Evolutionary conservation across 257 asterid genomes (phyloP).

Genomic region (Schizonepeta tenuifolia): DNA sequence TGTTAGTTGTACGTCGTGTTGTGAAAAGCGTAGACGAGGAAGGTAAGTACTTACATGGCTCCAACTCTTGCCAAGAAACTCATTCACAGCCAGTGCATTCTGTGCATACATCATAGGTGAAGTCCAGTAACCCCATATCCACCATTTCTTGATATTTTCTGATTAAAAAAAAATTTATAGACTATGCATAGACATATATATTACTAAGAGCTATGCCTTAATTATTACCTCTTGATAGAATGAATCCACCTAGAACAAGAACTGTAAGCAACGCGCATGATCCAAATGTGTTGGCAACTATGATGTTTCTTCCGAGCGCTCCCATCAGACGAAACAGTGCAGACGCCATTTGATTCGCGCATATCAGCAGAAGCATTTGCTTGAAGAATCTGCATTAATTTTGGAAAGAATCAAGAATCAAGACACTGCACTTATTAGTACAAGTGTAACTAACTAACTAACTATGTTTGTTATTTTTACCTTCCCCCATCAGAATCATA

Average conservation of each 20-base stretch:
- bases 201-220: background rate
- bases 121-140: constrained; percentile 83
- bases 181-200: background rate
- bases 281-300: constrained; percentile 71
- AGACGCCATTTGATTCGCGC: constrained; percentile 58
- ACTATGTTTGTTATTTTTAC: constrained; percentile 32
- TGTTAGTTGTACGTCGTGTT: constrained; percentile 7
- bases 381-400: constrained; percentile 56
- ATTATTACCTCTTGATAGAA: constrained; percentile 65
- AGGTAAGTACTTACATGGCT: constrained; percentile 57
- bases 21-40: constrained; percentile 1
- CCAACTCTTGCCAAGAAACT: constrained; percentile 83
- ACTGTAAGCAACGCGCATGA: constrained; percentile 55
- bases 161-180: background rate
- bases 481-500: constrained; percentile 60
- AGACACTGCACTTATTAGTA: background rate
- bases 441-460: too few relatives aligned
- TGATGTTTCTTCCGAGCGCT: constrained; percentile 64
- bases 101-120: constrained; percentile 90
- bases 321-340: constrained; percentile 67
- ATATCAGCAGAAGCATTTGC: constrained; percentile 55
- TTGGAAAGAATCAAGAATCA: constrained; percentile 20
- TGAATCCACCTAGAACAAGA: constrained; percentile 65
- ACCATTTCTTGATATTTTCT: constrained; percentile 62
- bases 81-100: constrained; percentile 77